Evolutionary conservation across 768 basidiomycete species (phyloP).

Genomic region (Panellus pusillus): DNA sequence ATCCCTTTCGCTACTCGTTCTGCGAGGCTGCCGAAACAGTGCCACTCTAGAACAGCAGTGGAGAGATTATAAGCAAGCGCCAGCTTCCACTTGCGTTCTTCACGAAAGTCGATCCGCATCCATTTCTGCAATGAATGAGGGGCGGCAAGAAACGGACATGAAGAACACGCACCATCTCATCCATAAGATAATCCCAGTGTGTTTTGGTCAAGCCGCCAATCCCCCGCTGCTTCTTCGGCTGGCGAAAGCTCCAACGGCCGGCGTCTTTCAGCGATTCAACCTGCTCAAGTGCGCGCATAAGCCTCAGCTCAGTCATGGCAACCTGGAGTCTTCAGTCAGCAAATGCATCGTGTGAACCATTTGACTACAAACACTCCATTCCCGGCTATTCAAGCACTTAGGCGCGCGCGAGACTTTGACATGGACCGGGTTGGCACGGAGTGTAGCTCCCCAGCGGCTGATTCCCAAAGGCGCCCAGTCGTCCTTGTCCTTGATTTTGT

Average conservation of each 20-base stretch:
- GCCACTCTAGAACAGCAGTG: conserved; percentile 85
- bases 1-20: conserved; percentile 67
- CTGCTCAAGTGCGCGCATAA: conserved; percentile 78
- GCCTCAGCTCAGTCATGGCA: conserved; percentile 74
- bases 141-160: not conserved
- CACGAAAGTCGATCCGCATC: conserved; percentile 94
- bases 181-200: conserved; percentile 95
- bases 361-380: conserved; percentile 72
- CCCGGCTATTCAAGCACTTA: conserved; percentile 77
- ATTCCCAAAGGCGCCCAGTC: conserved; percentile 68
- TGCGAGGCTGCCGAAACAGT: conserved; percentile 63
- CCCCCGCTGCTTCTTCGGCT: conserved; percentile 91
- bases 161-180: conserved; percentile 79
- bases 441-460: conserved; percentile 69
- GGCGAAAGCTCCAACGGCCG: conserved; percentile 88
- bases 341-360: not conserved
- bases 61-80: conserved; percentile 82
- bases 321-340: conserved; percentile 44
- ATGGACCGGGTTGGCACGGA: conserved; percentile 77
- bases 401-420: conserved; percentile 66
- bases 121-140: conserved; percentile 64
- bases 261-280: conserved; percentile 81
- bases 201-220: conserved; percentile 74
- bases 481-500: conserved; percentile 39
- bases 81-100: conserved; percentile 92